Evolutionary conservation across 805 yeast genomes (phyloP).

Genomic region (Cyberlindnera mississippiensis): DNA sequence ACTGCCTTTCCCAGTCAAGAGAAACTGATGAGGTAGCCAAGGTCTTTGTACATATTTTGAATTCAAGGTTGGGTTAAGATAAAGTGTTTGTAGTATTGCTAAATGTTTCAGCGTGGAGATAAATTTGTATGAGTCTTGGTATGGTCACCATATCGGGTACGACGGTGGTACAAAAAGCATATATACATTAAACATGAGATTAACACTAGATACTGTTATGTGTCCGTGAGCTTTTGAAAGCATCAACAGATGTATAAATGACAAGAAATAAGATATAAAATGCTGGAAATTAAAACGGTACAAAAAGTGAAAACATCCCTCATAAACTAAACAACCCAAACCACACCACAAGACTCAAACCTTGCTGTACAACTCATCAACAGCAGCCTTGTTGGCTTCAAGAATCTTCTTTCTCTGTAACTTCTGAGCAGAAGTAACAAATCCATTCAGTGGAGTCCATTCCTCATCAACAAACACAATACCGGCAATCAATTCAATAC

Average conservation of each 20-base stretch:
- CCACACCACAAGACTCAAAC: background rate
- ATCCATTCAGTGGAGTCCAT: conserved; percentile 98
- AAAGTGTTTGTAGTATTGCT: background rate
- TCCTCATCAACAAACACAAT: conserved; percentile 79
- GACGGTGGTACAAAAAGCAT: too few species aligned
- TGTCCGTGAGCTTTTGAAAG: too few species aligned
- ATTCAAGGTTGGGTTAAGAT: background rate
- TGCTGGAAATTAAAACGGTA: too few species aligned
- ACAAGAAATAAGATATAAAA: too few species aligned
- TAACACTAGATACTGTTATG: too few species aligned
- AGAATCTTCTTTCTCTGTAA: conserved; percentile 90
- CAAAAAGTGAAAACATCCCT: too few species aligned
- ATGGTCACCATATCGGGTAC: too few species aligned
- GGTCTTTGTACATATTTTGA: background rate
- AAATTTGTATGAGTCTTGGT: background rate
- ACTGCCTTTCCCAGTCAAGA: conserved; percentile 26
- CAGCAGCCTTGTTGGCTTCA: conserved; percentile 58
- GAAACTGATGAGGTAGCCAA: conserved; percentile 9
- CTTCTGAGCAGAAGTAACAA: conserved; percentile 92
- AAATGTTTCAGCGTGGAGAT: background rate
- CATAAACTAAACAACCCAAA: background rate
- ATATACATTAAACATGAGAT: too few species aligned
- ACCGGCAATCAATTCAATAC: conserved; percentile 82
- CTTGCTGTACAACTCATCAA: conserved; percentile 56
- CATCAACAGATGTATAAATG: too few species aligned